A percentile compares a stretch with the other conserved stretches of the same genome.
phyloP scores from a whole-genome alignment of 177 flowering plant species.

The Vitis hybrid region DNA sequence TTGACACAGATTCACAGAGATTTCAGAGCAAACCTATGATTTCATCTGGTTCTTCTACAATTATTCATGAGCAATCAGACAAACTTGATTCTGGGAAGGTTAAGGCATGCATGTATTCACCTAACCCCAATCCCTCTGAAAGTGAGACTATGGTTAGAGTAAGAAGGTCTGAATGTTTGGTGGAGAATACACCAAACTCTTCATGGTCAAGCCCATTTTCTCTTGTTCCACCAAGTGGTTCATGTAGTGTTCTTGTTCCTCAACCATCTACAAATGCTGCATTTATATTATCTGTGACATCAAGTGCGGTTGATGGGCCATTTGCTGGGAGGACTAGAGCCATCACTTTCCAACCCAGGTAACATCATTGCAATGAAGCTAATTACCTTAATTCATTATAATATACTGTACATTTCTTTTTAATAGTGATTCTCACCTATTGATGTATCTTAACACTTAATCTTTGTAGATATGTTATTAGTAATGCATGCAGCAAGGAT shows the following conservation, averaged over 20 bases:
- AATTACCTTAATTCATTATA: neutral
- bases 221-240: constrained; percentile 81
- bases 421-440: neutral
- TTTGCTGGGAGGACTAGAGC: constrained; percentile 67
- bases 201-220: constrained; percentile 79
- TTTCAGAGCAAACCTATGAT: constrained; percentile 19
- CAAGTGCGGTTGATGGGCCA: constrained; percentile 57
- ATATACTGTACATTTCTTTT: neutral
- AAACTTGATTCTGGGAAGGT: constrained; percentile 34
- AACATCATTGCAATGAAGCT: neutral
- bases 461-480: constrained; percentile 76
- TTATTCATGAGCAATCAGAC: constrained; percentile 6
- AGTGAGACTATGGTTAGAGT: constrained; percentile 68
- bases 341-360: constrained; percentile 92
- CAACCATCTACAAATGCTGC: constrained; percentile 52
- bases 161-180: constrained; percentile 35
- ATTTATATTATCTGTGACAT: constrained; percentile 68
- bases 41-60: constrained; percentile 19
- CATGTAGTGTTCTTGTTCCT: constrained; percentile 73
- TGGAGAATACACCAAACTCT: constrained; percentile 25
- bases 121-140: constrained; percentile 45
- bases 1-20: constrained; percentile 15
- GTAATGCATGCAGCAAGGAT: constrained; percentile 84
- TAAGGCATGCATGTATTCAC: constrained; percentile 72
- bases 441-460: constrained; percentile 6